Evolutionary conservation across 164 flowering plant species (phyloP).

Genomic region (Liriodendron chinense): DNA sequence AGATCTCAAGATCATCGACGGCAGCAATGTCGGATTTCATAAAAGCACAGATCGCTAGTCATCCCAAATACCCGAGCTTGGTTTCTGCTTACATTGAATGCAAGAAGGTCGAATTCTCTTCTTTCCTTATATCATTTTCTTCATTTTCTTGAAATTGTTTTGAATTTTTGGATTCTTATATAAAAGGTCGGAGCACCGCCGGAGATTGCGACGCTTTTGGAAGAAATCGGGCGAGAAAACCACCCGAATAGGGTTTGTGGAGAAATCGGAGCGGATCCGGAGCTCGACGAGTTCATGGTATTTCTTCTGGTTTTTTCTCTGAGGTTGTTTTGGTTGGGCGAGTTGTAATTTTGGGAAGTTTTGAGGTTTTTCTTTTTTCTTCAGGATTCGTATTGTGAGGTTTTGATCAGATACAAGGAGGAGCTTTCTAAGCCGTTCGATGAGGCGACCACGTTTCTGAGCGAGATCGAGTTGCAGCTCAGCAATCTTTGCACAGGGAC

Average conservation of each 20-base stretch:
- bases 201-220: constrained; percentile 47
- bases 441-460: constrained; percentile 69
- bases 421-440: constrained; percentile 69
- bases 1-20: constrained; percentile 5
- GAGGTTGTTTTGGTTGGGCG: neutral
- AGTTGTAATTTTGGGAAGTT: neutral
- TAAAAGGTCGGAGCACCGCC: constrained; percentile 79
- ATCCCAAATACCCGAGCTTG: constrained; percentile 73
- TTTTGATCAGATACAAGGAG: constrained; percentile 58
- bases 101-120: constrained; percentile 56
- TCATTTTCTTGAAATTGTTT: neutral
- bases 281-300: constrained; percentile 90
- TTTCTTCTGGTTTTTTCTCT: neutral
- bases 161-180: neutral
- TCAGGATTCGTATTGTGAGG: constrained; percentile 58
- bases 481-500: constrained; percentile 48
- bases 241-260: constrained; percentile 16
- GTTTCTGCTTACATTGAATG: constrained; percentile 83
- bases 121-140: neutral
- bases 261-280: constrained; percentile 62
- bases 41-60: constrained; percentile 79
- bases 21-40: constrained; percentile 29
- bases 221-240: constrained; percentile 46
- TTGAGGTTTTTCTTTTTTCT: neutral
- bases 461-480: constrained; percentile 58